Conservation (phyloP, 1,284 basidiomycete genomes). For the Salmacisia buchloeana region DNA sequence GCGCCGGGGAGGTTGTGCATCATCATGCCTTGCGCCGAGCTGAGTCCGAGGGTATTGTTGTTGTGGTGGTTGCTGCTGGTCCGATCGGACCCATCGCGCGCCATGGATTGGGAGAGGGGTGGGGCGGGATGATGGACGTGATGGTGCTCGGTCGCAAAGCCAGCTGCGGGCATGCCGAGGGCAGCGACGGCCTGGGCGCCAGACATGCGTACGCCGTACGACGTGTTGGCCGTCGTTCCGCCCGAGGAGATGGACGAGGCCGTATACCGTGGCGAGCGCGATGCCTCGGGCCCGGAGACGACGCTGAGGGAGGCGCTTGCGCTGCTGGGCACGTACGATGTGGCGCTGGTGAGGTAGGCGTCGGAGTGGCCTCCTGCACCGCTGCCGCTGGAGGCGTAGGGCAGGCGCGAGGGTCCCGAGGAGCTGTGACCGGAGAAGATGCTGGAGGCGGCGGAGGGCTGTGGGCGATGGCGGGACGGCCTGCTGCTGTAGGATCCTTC, state of each 20-base stretch:
- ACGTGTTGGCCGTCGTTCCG: not conserved
- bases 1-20: not conserved
- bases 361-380: not conserved
- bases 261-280: not conserved
- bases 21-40: not conserved
- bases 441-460: not conserved
- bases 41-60: not conserved
- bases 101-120: not conserved
- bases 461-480: not conserved
- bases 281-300: not conserved
- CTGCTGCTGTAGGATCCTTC: not conserved
- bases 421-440: not conserved
- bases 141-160: slow-evolving; percentile 12
- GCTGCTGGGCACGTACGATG: not conserved
- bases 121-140: slow-evolving; percentile 10
- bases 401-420: not conserved
- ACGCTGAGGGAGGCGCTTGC: not conserved
- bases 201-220: slow-evolving; percentile 5
- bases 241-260: not conserved
- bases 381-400: not conserved
- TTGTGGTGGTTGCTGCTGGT: not conserved
- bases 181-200: not conserved
- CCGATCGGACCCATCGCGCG: slow-evolving; percentile 2
- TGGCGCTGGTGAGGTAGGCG: not conserved
- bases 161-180: not conserved